Percentiles rank a stretch among this genome's conserved stretches.
phyloP scores from a whole-genome alignment of 768 basidiomycete species.

The Amanita polypyramis region DNA sequence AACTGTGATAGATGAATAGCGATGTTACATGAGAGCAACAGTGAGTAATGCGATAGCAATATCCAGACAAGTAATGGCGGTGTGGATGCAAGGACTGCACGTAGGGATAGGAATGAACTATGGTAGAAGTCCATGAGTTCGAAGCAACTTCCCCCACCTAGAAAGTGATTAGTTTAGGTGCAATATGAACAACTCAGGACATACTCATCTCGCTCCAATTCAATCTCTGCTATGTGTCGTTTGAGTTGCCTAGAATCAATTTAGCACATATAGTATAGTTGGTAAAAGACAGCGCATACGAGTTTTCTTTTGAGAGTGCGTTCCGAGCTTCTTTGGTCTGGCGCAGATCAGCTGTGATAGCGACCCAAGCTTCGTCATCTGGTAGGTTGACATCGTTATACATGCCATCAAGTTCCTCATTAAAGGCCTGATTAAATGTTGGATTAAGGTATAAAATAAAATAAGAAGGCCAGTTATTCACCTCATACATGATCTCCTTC shows the following conservation, averaged over 20 bases:
- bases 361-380: conserved; percentile 73
- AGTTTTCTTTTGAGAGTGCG: conserved; percentile 65
- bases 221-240: conserved; percentile 56
- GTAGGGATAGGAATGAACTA: conserved; percentile 9
- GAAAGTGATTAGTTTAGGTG: conserved; percentile 10
- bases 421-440: conserved; percentile 61
- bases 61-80: neutral
- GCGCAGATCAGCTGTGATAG: conserved; percentile 63
- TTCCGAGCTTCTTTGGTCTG: conserved; percentile 72
- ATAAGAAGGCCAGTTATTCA: conserved; percentile 16
- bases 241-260: conserved; percentile 46
- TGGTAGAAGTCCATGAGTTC: conserved; percentile 34
- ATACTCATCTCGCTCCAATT: conserved; percentile 75
- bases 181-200: conserved; percentile 16
- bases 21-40: conserved; percentile 6
- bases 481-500: conserved; percentile 92
- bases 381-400: conserved; percentile 79
- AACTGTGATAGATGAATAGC: conserved; percentile 4
- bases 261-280: neutral
- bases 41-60: conserved; percentile 4
- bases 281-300: conserved; percentile 34
- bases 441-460: neutral
- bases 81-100: neutral
- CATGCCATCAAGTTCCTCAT: conserved; percentile 89
- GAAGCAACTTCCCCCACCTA: conserved; percentile 62